Base-by-base conservation (phyloP, 495 filamentous ascomycete species). In the Podospora pseudopauciseta region DNA sequence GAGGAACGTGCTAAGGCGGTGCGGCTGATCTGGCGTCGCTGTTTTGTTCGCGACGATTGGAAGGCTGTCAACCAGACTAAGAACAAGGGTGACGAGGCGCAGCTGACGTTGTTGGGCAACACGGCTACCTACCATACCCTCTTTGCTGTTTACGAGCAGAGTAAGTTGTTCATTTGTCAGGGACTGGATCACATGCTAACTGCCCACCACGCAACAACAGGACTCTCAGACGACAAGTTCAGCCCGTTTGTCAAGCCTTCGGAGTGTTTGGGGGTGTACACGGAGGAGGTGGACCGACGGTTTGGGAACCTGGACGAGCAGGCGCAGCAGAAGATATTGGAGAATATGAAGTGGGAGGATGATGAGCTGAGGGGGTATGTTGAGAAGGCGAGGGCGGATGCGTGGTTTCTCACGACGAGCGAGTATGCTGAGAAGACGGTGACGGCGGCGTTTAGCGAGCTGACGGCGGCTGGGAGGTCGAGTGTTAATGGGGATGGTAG, bases 11-110 rank as follows among this genome's bases (percentile, higher is more conserved):
- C 82, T 54, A 81, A 87, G 60, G 78, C 88, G 56, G 86, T 90
- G 70, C 88, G 86, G 49, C 82, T 94, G 30, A 89, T 96, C 65
- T 97, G 93, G 93, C 87, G 93, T 70, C 87, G 93, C 53, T 91
- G 91, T 72, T 87, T 89, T 68, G 84, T 93, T 64, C 85, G 86
- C 59, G 92, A 96, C 73, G 86, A 96, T 74, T 97, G 92, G 91
- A 82, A 82, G 60, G 77, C 71, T 28, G 79, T 90, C 70, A 87
- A 87, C 70, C 78, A 82, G 63, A 85, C 84, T n/a, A 80, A 82
- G 61, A 70, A 82, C 58, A 84, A 86, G 69, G 78, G 80, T 27
- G 86, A 87, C 65, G 69, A 71, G 16, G 77, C 85, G 61, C 75
- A 86, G 18, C 72, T 80, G 18, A 74, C 77, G 20, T 70, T 78